A percentile compares a stretch with the other conserved stretches of the same genome.
Conservation (phyloP, 2,329 filamentous ascomycete species). For the Huntiella abstrusa region DNA sequence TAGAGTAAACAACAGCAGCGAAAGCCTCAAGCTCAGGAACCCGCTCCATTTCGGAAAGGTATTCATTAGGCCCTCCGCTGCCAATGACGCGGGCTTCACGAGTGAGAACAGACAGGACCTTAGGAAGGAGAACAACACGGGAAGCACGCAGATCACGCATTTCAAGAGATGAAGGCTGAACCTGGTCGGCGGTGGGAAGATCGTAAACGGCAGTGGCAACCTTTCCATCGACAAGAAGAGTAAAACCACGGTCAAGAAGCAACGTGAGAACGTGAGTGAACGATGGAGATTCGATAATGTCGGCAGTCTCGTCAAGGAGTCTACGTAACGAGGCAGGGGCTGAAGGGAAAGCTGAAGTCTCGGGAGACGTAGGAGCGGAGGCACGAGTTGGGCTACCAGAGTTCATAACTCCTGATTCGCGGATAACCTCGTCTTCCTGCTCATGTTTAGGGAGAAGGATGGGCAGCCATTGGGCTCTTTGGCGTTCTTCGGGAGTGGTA, state of each 20-base stretch:
- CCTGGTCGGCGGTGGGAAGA: conserved; percentile 12
- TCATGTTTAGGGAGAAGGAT: conserved; percentile 65
- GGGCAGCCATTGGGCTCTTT: conserved; percentile 50
- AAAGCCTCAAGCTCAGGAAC: conserved; percentile 66
- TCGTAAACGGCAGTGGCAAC: conserved; percentile 66
- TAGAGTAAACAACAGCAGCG: conserved; percentile 71
- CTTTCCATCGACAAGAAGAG: conserved; percentile 64
- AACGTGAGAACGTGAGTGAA: conserved; percentile 75
- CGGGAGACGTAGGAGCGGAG: conserved; percentile 2
- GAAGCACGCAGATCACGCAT: conserved; percentile 27
- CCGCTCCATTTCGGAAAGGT: conserved; percentile 55
- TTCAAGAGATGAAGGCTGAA: conserved; percentile 7
- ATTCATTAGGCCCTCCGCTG: conserved; percentile 53
- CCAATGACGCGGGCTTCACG: conserved; percentile 83
- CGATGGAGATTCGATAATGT: conserved; percentile 82
- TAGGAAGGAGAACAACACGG: conserved; percentile 57
- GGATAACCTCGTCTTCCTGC: conserved; percentile 67
- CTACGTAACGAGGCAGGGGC: conserved; percentile 42
- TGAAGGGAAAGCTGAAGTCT: conserved; percentile 15
- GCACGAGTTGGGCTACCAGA: conserved; percentile 19
- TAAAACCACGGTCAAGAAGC: conserved; percentile 75
- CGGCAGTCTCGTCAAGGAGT: conserved; percentile 85
- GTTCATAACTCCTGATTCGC: conserved; percentile 61
- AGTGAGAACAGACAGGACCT: conserved; percentile 74
- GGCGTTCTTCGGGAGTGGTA: conserved; percentile 21